A percentile compares a stretch with the other conserved stretches of the same genome.
Conservation (phyloP, 1,284 basidiomycete genomes). For the Fomitopsis schrenkii region DNA sequence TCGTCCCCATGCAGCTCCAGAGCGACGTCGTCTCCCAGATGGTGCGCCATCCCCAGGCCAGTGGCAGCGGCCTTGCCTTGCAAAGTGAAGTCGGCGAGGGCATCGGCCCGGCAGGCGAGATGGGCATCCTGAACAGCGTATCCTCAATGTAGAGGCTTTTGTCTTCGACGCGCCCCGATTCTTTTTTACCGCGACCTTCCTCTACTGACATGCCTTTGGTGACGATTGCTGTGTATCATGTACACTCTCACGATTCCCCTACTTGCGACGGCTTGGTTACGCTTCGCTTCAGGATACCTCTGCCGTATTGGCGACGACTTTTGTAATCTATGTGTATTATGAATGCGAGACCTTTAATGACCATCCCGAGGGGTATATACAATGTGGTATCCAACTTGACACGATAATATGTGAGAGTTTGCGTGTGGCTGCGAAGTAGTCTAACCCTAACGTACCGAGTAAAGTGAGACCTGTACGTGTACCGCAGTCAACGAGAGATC, state of each 20-base stretch:
- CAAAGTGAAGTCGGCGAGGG: conserved; percentile 41
- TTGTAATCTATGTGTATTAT: neutral
- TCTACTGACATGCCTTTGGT: neutral
- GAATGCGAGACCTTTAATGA: no score
- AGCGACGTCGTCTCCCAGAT: conserved; percentile 61
- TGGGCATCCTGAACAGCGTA: conserved; percentile 51
- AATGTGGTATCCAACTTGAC: neutral
- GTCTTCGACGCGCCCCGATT: neutral
- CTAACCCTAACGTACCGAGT: neutral
- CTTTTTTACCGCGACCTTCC: neutral
- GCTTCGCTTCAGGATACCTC: neutral
- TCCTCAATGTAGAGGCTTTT: conserved; percentile 23
- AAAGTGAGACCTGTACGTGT: neutral
- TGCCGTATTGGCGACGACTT: neutral
- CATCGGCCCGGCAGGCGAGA: conserved; percentile 43
- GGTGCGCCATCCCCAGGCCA: conserved; percentile 19
- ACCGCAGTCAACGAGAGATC: neutral
- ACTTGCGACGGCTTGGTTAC: neutral
- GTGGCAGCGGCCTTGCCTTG: conserved; percentile 31
- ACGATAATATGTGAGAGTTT: neutral
- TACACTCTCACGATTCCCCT: neutral
- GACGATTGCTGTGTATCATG: neutral
- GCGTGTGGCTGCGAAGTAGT: neutral
- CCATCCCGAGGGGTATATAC: neutral
- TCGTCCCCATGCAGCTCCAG: conserved; percentile 91